Evolutionary conservation across 2,329 filamentous ascomycete genomes (phyloP).

Genomic region (Alternaria consortialis): DNA sequence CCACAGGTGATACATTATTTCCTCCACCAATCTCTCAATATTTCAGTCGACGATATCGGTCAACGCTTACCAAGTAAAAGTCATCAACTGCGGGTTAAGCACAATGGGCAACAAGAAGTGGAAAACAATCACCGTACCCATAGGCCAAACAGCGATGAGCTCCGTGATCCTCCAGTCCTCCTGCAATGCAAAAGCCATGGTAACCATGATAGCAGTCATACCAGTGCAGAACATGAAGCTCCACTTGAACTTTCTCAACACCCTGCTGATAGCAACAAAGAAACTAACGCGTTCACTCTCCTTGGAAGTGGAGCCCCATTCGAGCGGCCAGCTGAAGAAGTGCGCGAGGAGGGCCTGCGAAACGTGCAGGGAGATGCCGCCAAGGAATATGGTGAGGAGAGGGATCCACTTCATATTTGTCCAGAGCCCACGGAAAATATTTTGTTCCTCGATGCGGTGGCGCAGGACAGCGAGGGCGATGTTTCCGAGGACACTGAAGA

Average conservation of each 20-base stretch:
- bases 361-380: conserved; percentile 81
- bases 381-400: conserved; percentile 80
- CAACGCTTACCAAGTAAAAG: conserved; percentile 72
- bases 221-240: conserved; percentile 71
- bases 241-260: conserved; percentile 77
- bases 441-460: conserved; percentile 66
- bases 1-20: background rate
- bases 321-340: conserved; percentile 87
- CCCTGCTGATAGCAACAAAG: conserved; percentile 82
- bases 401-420: conserved; percentile 71
- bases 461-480: conserved; percentile 69
- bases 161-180: conserved; percentile 60
- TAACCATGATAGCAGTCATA: conserved; percentile 67
- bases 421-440: conserved; percentile 59
- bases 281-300: conserved; percentile 84
- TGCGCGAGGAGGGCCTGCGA: conserved; percentile 81
- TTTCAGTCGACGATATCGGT: background rate
- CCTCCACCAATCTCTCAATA: background rate
- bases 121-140: conserved; percentile 71
- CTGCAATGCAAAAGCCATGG: conserved; percentile 73
- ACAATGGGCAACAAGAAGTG: conserved; percentile 77
- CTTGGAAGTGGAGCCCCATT: conserved; percentile 85
- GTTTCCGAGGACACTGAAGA: conserved; percentile 71
- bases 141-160: conserved; percentile 75
- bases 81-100: conserved; percentile 82